These are phyloP conservation scores for Brassica nigra DNA, from an alignment of 345 rosid species.

Conservation along the genomic window DNA sequence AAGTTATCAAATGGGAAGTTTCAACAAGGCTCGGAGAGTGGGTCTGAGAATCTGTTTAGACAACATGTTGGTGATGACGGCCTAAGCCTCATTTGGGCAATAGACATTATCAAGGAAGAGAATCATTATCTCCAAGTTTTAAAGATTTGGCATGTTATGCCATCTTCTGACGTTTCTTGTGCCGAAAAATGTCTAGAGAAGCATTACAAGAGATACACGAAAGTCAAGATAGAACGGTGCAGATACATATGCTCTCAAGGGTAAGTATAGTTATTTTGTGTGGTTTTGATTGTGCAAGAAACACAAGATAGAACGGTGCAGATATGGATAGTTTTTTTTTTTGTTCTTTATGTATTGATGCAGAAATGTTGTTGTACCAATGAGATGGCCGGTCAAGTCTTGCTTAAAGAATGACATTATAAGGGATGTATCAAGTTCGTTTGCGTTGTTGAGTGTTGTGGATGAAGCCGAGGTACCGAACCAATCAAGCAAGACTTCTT, in stretches of 20 bases:
- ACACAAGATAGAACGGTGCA: constrained; percentile 34
- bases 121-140: constrained; percentile 38
- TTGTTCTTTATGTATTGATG: background rate
- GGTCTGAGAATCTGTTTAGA: constrained; percentile 7
- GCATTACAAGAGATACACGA: constrained; percentile 28
- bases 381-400: constrained; percentile 34
- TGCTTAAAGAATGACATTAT: constrained; percentile 2
- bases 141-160: constrained; percentile 48
- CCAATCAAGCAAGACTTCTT: constrained; percentile 21
- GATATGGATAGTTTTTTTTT: background rate
- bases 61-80: constrained; percentile 6
- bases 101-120: constrained; percentile 35
- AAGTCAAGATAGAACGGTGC: constrained; percentile 33
- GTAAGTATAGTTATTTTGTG: constrained; percentile 29
- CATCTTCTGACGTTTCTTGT: constrained; percentile 24
- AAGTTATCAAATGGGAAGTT: constrained; percentile 46
- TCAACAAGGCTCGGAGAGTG: constrained; percentile 50
- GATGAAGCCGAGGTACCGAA: constrained; percentile 14
- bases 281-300: background rate
- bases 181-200: constrained; percentile 26
- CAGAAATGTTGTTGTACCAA: constrained; percentile 38
- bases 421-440: constrained; percentile 22
- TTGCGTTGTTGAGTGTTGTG: constrained; percentile 28
- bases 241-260: constrained; percentile 26
- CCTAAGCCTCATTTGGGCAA: constrained; percentile 43